Percentiles rank a stretch among this genome's conserved stretches.
These are phyloP conservation scores for Vitis hybrid DNA, from an alignment of 177 flowering plant species.

Conservation along the genomic window DNA sequence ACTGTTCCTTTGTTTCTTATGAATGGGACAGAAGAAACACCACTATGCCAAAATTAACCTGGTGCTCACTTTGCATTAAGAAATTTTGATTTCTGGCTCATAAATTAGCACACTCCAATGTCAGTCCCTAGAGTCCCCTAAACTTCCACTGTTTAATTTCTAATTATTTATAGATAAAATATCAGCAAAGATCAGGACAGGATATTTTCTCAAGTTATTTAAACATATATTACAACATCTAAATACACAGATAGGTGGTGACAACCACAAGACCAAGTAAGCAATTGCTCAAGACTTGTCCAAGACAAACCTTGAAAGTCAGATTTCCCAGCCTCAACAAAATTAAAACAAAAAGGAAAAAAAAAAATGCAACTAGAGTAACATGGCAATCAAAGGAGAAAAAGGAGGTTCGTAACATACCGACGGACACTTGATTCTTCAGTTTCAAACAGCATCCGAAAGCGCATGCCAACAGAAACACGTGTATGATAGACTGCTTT, in stretches of 20 bases:
- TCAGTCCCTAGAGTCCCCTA: too few species aligned
- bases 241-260: too few species aligned
- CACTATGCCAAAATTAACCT: neutral
- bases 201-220: too few species aligned
- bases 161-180: neutral
- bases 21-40: neutral
- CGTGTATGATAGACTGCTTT: slow-evolving; percentile 93
- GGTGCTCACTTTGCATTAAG: neutral
- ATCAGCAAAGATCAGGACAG: too few species aligned
- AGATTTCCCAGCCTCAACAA: too few species aligned
- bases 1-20: neutral
- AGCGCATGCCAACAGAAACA: slow-evolving; percentile 97
- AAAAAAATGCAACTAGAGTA: too few species aligned
- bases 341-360: too few species aligned
- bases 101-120: too few species aligned
- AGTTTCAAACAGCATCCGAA: slow-evolving; percentile 91
- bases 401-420: slow-evolving; percentile 33
- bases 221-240: too few species aligned
- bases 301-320: neutral
- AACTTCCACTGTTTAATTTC: too few species aligned
- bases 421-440: slow-evolving; percentile 96
- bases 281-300: too few species aligned
- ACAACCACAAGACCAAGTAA: too few species aligned
- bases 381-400: neutral
- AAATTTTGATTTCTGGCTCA: neutral